These are phyloP conservation scores for Apiospora phragmitis DNA, from an alignment of 2,329 filamentous ascomycete species.

Conservation along the genomic window DNA sequence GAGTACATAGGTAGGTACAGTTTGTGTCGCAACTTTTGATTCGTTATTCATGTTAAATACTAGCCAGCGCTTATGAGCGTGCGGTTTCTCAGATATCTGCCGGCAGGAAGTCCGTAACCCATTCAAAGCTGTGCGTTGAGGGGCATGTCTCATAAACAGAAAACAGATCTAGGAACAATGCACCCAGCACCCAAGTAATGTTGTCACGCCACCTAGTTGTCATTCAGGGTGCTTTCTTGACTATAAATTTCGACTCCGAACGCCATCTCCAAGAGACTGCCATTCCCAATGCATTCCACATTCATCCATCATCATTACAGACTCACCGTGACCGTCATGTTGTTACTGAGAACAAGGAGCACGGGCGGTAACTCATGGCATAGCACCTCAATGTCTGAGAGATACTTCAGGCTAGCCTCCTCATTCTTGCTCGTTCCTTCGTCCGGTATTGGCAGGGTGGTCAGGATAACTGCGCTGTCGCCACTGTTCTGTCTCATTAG, in stretches of 20 bases:
- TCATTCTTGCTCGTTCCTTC: constrained; percentile 75
- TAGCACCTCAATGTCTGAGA: constrained; percentile 76
- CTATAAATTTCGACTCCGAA: not conserved
- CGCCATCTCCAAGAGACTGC: not conserved
- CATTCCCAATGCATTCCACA: not conserved
- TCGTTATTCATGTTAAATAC: not conserved
- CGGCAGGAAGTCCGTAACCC: not conserved
- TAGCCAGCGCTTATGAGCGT: not conserved
- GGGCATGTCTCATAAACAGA: not conserved
- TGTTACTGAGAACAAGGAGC: constrained; percentile 81
- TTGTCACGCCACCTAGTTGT: not conserved
- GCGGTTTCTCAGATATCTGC: not conserved
- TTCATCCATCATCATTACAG: constrained; percentile 41
- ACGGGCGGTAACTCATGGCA: constrained; percentile 76
- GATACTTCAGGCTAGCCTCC: constrained; percentile 69
- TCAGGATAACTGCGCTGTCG: constrained; percentile 78
- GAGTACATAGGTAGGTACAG: no score
- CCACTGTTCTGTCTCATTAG: constrained; percentile 69
- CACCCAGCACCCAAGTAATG: not conserved
- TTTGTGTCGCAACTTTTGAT: not conserved
- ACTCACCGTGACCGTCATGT: constrained; percentile 84
- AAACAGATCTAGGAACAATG: not conserved
- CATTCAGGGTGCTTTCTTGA: not conserved
- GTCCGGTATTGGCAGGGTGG: constrained; percentile 77
- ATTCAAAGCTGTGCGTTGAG: not conserved